Evolutionary conservation across 164 flowering plant genomes (phyloP).

Genomic region (Berberis vulgaris): DNA sequence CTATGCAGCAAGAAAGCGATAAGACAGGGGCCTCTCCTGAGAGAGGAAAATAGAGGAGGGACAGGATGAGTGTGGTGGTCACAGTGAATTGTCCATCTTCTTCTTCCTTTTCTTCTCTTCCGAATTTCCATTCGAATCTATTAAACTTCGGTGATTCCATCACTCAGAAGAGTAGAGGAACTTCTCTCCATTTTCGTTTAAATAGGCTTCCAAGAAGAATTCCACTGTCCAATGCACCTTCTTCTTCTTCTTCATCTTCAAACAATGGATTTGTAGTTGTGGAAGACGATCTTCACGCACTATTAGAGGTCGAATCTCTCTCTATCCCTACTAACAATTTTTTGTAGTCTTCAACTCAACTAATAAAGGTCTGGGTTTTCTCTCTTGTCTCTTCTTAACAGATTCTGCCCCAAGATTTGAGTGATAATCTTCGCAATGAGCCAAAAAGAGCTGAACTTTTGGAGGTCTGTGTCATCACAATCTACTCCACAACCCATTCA

Average conservation of each 20-base stretch:
- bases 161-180: no score
- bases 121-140: no score
- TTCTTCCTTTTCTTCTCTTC: no score
- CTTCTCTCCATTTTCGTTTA: no score
- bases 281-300: slow-evolving; percentile 26
- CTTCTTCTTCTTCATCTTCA: neutral
- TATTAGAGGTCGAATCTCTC: slow-evolving; percentile 13
- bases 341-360: neutral
- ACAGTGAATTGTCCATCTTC: no score
- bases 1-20: no score
- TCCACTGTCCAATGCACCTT: neutral
- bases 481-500: neutral
- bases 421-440: slow-evolving; percentile 32
- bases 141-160: no score
- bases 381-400: slow-evolving; percentile 11
- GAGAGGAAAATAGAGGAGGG: no score
- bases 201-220: no score
- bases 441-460: slow-evolving; percentile 38
- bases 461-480: slow-evolving; percentile 32
- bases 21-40: no score
- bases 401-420: slow-evolving; percentile 62
- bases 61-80: no score
- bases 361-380: neutral
- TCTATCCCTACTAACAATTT: neutral
- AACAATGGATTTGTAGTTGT: slow-evolving; percentile 24